Conservation (phyloP, 306 rosid genomes). For the Vigna angularis region DNA sequence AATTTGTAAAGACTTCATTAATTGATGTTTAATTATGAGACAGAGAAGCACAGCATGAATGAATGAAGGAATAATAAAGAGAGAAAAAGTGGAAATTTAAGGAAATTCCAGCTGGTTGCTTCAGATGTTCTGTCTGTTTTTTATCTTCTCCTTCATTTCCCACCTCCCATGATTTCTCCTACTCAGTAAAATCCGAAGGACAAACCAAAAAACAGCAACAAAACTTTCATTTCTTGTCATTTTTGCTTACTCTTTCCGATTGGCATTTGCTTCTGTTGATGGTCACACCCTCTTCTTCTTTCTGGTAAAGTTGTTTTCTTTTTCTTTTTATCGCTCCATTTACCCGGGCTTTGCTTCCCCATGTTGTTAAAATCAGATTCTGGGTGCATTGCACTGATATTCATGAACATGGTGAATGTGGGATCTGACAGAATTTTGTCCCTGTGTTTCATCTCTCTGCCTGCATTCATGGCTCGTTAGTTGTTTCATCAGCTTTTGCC, state of each 20-base stretch:
- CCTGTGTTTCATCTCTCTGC: conserved; percentile 29
- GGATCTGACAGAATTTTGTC: conserved; percentile 46
- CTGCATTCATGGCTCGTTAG: conserved; percentile 23
- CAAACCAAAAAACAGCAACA: not conserved
- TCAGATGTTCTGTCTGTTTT: conserved; percentile 24
- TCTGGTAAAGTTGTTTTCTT: conserved; percentile 49
- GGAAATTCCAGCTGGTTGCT: conserved; percentile 49
- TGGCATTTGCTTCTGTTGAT: conserved; percentile 30
- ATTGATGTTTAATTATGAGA: conserved; percentile 2
- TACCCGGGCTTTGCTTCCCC: conserved; percentile 16
- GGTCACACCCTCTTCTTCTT: conserved; percentile 40
- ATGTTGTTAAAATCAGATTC: conserved; percentile 21
- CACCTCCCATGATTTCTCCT: conserved; percentile 44
- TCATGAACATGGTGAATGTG: conserved; percentile 38
- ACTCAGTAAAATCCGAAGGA: conserved; percentile 33
- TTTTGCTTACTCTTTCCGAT: not conserved
- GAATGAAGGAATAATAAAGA: too few relatives aligned
- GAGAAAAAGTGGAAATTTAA: conserved; percentile 16
- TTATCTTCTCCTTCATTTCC: conserved; percentile 5
- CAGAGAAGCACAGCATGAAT: conserved; percentile 19
- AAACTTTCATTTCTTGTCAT: not conserved
- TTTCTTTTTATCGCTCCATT: conserved; percentile 27
- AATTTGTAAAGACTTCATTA: not conserved
- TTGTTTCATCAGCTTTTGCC: conserved; percentile 38
- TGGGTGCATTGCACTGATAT: conserved; percentile 28